phyloP scores from a whole-genome alignment of 2,329 filamentous ascomycete genomes.

The Bipolaris bicolor region DNA sequence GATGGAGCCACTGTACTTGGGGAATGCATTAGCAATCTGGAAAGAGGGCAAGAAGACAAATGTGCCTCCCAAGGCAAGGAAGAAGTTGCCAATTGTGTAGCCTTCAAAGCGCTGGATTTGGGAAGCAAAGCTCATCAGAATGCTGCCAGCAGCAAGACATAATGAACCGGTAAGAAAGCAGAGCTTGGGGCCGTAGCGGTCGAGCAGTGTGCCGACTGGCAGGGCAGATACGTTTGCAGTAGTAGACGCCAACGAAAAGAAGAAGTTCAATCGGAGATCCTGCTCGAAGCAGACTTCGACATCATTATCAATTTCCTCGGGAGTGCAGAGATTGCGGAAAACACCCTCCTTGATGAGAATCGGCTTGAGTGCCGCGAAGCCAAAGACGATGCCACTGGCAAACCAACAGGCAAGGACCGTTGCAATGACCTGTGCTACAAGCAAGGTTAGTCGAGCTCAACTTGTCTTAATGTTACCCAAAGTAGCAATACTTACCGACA shows the following conservation, averaged over 20 bases:
- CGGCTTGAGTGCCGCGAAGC: slow-evolving; percentile 50
- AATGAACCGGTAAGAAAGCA: slow-evolving; percentile 42
- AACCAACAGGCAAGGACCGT: slow-evolving; percentile 49
- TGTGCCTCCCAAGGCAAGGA: slow-evolving; percentile 77
- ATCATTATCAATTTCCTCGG: slow-evolving; percentile 40
- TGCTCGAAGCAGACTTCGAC: slow-evolving; percentile 49
- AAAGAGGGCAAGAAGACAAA: slow-evolving; percentile 85
- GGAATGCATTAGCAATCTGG: slow-evolving; percentile 84
- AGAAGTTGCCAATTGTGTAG: slow-evolving; percentile 74
- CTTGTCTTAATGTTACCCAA: slow-evolving; percentile 10
- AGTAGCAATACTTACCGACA: slow-evolving; percentile 36
- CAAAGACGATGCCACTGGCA: slow-evolving; percentile 51
- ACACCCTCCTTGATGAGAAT: slow-evolving; percentile 49
- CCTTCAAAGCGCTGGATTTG: slow-evolving; percentile 46
- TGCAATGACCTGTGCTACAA: slow-evolving; percentile 42
- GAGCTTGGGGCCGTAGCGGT: slow-evolving; percentile 46
- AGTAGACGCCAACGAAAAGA: slow-evolving; percentile 48
- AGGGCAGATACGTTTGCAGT: slow-evolving; percentile 49
- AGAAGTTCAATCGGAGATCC: slow-evolving; percentile 48
- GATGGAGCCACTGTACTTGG: slow-evolving; percentile 76
- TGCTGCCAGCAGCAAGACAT: slow-evolving; percentile 42
- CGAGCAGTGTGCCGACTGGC: slow-evolving; percentile 45
- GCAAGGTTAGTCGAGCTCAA: slow-evolving; percentile 12
- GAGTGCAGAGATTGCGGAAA: slow-evolving; percentile 46
- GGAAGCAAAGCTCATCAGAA: slow-evolving; percentile 48